phyloP scores from a whole-genome alignment of 2,329 filamentous ascomycete species.

The Arthroderma sp. region DNA sequence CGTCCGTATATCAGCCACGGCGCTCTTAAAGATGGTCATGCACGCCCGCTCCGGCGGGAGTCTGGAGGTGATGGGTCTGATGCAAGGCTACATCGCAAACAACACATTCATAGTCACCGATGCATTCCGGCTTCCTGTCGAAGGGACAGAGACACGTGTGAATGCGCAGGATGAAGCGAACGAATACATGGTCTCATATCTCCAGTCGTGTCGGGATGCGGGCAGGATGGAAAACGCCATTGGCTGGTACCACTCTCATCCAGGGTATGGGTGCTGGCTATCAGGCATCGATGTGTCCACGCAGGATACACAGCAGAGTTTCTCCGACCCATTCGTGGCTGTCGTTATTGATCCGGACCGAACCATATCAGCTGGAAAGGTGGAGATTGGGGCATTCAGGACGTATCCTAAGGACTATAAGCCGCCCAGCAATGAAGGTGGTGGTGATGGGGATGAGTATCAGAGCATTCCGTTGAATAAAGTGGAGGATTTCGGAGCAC shows the following conservation, averaged over 20 bases:
- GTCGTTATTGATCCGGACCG: slow-evolving; percentile 94
- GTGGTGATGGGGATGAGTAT: slow-evolving; percentile 28
- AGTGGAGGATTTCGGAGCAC: slow-evolving; percentile 88
- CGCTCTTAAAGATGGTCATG: slow-evolving; percentile 98
- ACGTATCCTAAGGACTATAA: slow-evolving; percentile 71
- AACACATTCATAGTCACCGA: slow-evolving; percentile 85
- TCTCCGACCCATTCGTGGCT: slow-evolving; percentile 81
- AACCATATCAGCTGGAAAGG: slow-evolving; percentile 85
- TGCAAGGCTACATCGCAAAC: slow-evolving; percentile 84
- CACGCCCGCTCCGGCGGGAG: slow-evolving; percentile 89
- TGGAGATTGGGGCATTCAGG: slow-evolving; percentile 93
- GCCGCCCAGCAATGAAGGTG: slow-evolving; percentile 34
- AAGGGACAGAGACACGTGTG: slow-evolving; percentile 95
- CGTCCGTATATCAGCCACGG: slow-evolving; percentile 84
- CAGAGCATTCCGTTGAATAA: slow-evolving; percentile 76
- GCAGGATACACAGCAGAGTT: slow-evolving; percentile 71
- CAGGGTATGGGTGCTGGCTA: slow-evolving; percentile 96
- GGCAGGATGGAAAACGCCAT: slow-evolving; percentile 81
- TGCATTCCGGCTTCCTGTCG: slow-evolving; percentile 83
- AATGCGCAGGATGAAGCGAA: slow-evolving; percentile 94
- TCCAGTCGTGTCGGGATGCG: slow-evolving; percentile 60
- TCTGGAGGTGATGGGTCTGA: slow-evolving; percentile 93
- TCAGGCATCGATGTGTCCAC: slow-evolving; percentile 91
- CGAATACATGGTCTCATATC: slow-evolving; percentile 88
- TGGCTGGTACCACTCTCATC: slow-evolving; percentile 97